Percentiles rank a stretch among this genome's conserved stretches.
phyloP scores from a whole-genome alignment of 2,329 filamentous ascomycete genomes.

The Didymella pinodella region DNA sequence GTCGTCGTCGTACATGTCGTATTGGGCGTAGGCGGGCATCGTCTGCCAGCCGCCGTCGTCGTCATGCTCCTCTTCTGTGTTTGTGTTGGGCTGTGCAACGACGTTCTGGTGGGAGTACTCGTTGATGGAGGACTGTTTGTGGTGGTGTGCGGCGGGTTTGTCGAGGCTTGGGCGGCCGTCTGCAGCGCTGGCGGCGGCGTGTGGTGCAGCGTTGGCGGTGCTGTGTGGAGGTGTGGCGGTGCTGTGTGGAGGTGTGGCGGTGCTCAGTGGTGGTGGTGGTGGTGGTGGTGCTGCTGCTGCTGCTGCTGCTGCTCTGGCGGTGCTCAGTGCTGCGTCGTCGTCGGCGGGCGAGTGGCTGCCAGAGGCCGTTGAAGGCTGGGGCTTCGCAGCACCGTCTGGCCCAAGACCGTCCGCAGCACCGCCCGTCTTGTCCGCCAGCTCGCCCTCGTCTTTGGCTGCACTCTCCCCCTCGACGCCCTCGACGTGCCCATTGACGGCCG shows the following conservation, averaged over 20 bases:
- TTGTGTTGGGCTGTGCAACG: constrained; percentile 58
- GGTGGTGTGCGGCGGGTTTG: constrained; percentile 12
- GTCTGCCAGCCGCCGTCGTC: constrained; percentile 86
- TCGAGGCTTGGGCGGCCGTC: constrained; percentile 21
- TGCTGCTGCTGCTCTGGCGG: constrained; percentile 4
- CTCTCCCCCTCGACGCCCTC: constrained; percentile 18
- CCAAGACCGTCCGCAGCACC: constrained; percentile 5
- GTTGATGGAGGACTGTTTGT: constrained; percentile 59
- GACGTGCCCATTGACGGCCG: constrained; percentile 7
- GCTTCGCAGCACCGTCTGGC: not conserved
- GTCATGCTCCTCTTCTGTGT: constrained; percentile 61
- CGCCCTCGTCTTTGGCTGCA: not conserved
- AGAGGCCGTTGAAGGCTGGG: constrained; percentile 5
- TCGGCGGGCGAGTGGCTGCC: not conserved
- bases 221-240: no score
- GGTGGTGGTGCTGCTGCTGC: not conserved
- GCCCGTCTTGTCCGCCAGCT: constrained; percentile 10
- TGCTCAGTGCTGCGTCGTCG: constrained; percentile 2
- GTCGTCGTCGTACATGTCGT: constrained; percentile 96
- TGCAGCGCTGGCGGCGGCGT: not conserved
- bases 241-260: not conserved
- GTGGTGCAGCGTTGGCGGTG: not conserved
- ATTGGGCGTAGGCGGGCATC: constrained; percentile 92
- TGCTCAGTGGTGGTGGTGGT: not conserved
- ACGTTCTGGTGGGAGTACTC: constrained; percentile 93